A percentile compares a stretch with the other conserved stretches of the same genome.
Evolutionary conservation across 805 yeast genomes (phyloP).

Genomic region (Ogataea dorogensis): DNA sequence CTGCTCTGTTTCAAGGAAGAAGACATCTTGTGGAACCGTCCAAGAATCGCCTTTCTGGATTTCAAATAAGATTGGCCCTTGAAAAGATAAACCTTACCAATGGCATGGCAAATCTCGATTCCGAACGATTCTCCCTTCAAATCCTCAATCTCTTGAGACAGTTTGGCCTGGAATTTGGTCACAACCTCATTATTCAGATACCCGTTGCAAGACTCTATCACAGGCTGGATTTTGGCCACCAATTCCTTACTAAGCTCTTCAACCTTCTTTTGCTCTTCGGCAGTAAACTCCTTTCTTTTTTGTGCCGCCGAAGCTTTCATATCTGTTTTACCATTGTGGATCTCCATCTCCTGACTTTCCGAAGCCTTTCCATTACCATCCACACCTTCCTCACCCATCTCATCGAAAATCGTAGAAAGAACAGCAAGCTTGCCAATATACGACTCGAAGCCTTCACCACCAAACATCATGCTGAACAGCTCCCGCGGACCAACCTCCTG

Average conservation of each 20-base stretch:
- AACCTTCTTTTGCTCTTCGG: slow-evolving; percentile 42
- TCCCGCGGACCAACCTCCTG: slow-evolving; percentile 72
- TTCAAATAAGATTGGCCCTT: slow-evolving; percentile 65
- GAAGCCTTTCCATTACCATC: slow-evolving; percentile 29
- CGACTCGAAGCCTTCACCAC: slow-evolving; percentile 84
- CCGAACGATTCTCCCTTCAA: slow-evolving; percentile 83
- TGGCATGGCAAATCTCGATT: slow-evolving; percentile 72
- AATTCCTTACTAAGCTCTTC: slow-evolving; percentile 61
- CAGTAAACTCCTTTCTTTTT: slow-evolving; percentile 19
- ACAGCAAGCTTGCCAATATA: slow-evolving; percentile 88
- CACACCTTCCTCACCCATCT: slow-evolving; percentile 29
- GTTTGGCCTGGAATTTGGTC: slow-evolving; percentile 56
- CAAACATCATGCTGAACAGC: slow-evolving; percentile 70
- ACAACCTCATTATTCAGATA: slow-evolving; percentile 46
- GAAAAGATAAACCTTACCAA: slow-evolving; percentile 66
- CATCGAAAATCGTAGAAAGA: slow-evolving; percentile 64
- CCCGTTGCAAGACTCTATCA: slow-evolving; percentile 38
- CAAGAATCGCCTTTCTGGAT: slow-evolving; percentile 68
- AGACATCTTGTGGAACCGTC: slow-evolving; percentile 51
- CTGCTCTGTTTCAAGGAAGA: slow-evolving; percentile 72
- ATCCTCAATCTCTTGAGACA: slow-evolving; percentile 78
- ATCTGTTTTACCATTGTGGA: slow-evolving; percentile 9
- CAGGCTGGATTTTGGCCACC: slow-evolving; percentile 35
- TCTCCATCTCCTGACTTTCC: slow-evolving; percentile 16
- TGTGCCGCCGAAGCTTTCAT: slow-evolving; percentile 7